Base-by-base conservation (phyloP, 148 eudicot genomes). In the Cornus kousa region DNA sequence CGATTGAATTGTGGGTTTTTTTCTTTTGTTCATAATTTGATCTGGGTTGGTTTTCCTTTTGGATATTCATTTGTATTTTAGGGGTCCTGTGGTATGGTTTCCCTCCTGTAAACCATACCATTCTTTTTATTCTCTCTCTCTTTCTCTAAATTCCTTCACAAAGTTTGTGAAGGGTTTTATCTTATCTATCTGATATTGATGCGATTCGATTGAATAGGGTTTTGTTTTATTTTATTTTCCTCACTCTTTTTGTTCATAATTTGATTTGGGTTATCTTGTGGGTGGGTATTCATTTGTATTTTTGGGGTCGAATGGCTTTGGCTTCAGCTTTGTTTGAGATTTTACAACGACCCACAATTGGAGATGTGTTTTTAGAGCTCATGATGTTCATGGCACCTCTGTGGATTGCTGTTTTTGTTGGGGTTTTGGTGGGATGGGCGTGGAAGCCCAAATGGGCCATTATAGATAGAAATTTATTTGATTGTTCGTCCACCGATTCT, bases 391-490 rank as follows among this genome's bases (percentile, higher is more conserved):
- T 70, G 72, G 76, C 75, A 4, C 90, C 88, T 48, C 48, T 90
- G 19, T 78, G 90, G 87, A 73, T 82, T 67, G 89, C 89, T 12
- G 82, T 87, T 76, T 32, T 82, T 13, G 85, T 87, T 74, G 89
- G 94, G 64, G 85, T 89, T 70, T 55, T 89, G 76, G 80, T 87
- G 59, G 94, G 92, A 1, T 91, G 90, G 94, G 74, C 79, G 0
- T 89, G 93, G 91, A 88, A 80, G 72, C 93, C 91, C 69, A 80
- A 74, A 24, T 89, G 86, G 88, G 87, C 86, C 33, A 40, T 67
- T 68, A 17, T 80, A 28, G 70, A 60, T 67, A 40, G 40, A 70
- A 78, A 77, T 10, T 70, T n/a, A 1, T 23, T 40, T 40, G 40
- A 68, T 31, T 59, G 33, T 74, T 68, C 74, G 40, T 75, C 88